Evolutionary conservation across 225 moss, liverwort and hornwort genomes (phyloP), one percentile per base, ranked within the genome.

Genomic region (Polytrichum formosum): DNA sequence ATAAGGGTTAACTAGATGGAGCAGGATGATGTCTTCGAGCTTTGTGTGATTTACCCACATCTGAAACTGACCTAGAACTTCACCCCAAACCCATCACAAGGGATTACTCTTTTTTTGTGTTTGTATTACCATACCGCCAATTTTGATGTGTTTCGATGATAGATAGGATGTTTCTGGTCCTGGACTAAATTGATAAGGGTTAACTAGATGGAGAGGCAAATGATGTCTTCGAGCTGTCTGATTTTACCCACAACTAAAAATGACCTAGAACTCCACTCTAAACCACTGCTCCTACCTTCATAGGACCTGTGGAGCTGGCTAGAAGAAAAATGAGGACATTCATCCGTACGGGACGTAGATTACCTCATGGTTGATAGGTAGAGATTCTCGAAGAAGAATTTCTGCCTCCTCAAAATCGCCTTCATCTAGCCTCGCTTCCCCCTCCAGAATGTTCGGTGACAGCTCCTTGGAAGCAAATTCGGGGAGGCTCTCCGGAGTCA

Each of bases 391-490:
- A 65, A 87, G 87, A 66, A 77, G 56, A 63, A 81, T 70, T 77
- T 87, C 87, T 7, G 87, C 87, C 68, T 87, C 87, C 70, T 79
- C 87, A 30, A 87, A 81, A 58, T 81, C 79, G 72, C 87, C 87
- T 75, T 79, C 72, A 72, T 87, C 84, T 18, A 87, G 81, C 81
- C 84, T 87, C 20, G 77, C 77, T 74, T 87, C 87, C 46, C 87
- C 87, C 21, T 87, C 87, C 1, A 81, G 78, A 33, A 87, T 79
- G 77, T 84, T 75, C 6, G 65, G 54, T 0, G 87, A 87, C 23
- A 87, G 87, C 46, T 84, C 84, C 70, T 68, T 79, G 29, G 84
- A 81, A 62, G 77, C 87, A 33, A 84, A 67, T 72, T 87, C 87
- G 4, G 84, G 81, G 1, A 76, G 28, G 65, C 72, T 63, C 67